phyloP scores from a whole-genome alignment of 2,329 filamentous ascomycete genomes.

The Sporothrix pseudoabietina region DNA sequence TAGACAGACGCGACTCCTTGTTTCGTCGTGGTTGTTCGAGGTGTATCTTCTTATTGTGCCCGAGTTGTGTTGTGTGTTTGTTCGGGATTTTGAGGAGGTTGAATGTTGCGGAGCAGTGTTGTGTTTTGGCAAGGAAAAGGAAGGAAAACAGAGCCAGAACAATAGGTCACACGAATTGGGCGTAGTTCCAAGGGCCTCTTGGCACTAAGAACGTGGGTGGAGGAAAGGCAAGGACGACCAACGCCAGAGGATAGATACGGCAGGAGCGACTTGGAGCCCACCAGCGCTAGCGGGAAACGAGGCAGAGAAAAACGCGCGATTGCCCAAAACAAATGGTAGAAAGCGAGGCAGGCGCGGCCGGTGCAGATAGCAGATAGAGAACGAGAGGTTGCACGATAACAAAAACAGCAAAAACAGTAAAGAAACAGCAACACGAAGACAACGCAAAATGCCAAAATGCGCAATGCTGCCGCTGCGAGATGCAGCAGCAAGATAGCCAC shows the following conservation, averaged over 20 bases:
- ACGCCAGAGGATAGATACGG: conserved; percentile 23
- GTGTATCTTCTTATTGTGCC: background rate
- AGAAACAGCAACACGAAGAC: background rate
- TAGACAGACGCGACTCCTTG: background rate
- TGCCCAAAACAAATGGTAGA: background rate
- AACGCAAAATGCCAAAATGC: background rate
- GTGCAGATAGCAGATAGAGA: conserved; percentile 5
- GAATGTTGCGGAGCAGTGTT: background rate
- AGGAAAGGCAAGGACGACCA: background rate
- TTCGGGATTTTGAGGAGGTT: conserved; percentile 20
- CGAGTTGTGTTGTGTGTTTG: background rate
- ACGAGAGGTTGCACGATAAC: conserved; percentile 16
- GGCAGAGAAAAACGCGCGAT: conserved; percentile 25
- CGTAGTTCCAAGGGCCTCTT: conserved; percentile 6
- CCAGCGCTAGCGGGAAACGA: conserved; percentile 27
- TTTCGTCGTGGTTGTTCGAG: conserved; percentile 9
- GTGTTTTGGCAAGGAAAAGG: background rate
- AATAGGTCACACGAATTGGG: conserved; percentile 18
- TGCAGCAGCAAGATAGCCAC: background rate
- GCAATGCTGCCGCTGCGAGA: background rate
- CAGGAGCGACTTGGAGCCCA: background rate
- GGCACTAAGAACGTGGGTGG: conserved; percentile 18
- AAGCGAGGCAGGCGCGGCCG: conserved; percentile 10
- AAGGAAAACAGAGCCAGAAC: conserved; percentile 1
- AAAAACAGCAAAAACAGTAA: background rate